Evolutionary conservation across 805 yeast genomes (phyloP).

Genomic region (Candida fluviatilis): DNA sequence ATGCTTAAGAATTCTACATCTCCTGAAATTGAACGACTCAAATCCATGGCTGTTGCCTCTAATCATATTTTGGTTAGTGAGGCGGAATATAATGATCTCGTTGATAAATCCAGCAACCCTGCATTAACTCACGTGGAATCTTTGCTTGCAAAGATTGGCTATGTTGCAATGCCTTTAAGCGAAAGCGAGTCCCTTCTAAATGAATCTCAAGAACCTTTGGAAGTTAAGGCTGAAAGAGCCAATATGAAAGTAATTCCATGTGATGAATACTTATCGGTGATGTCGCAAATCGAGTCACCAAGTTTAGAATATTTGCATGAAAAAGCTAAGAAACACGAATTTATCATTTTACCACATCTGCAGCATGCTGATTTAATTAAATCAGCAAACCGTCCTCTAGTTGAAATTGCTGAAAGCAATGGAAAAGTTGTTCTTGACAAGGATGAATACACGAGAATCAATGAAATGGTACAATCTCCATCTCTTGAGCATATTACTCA

Average conservation of each 20-base stretch:
- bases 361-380: conserved; percentile 9
- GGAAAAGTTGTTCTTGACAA: conserved; percentile 6
- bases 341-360: conserved; percentile 10
- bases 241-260: conserved; percentile 7
- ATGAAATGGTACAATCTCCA: conserved; percentile 13
- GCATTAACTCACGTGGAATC: conserved; percentile 8
- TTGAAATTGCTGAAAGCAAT: conserved; percentile 8
- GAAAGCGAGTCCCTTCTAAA: conserved; percentile 8
- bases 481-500: conserved; percentile 17
- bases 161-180: conserved; percentile 15
- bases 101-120: conserved; percentile 4
- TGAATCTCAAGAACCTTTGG: conserved; percentile 6
- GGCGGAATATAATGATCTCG: conserved; percentile 13
- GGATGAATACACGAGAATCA: not conserved
- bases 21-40: conserved; percentile 28
- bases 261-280: conserved; percentile 6
- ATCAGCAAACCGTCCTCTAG: conserved; percentile 6
- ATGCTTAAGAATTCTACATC: conserved; percentile 8
- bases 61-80: conserved; percentile 15
- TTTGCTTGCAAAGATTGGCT: conserved; percentile 34
- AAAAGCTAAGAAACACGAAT: conserved; percentile 13
- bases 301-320: conserved; percentile 21
- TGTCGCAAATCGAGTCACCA: conserved; percentile 20
- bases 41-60: conserved; percentile 15
- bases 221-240: conserved; percentile 6